A percentile compares a stretch with the other conserved stretches of the same genome.
phyloP scores from a whole-genome alignment of 495 filamentous ascomycete genomes.

The Aspergillus taichungensis region DNA sequence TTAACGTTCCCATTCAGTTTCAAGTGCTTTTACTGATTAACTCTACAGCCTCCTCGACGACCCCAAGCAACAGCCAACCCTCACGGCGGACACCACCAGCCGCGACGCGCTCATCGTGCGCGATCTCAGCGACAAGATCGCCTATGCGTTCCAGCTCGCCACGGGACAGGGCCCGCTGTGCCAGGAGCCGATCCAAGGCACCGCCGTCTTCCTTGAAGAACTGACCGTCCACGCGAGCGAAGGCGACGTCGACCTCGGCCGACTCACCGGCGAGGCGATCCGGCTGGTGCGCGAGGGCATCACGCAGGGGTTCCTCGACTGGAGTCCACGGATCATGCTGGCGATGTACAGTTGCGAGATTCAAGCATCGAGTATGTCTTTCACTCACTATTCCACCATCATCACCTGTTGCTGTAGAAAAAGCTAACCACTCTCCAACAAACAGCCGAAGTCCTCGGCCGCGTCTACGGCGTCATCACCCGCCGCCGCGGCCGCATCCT shows the following conservation, averaged over 20 bases:
- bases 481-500: constrained; percentile 83
- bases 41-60: constrained; percentile 29
- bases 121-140: constrained; percentile 82
- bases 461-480: constrained; percentile 88
- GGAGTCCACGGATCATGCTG: constrained; percentile 85
- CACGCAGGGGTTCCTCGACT: constrained; percentile 81
- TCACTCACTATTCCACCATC: background rate
- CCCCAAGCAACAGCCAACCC: constrained; percentile 22
- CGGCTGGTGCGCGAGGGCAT: constrained; percentile 80
- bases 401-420: background rate
- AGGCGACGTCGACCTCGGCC: constrained; percentile 65
- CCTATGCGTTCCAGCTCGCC: constrained; percentile 90
- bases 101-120: constrained; percentile 52
- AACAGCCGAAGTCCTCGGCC: constrained; percentile 82
- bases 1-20: background rate
- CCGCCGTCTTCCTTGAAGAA: constrained; percentile 86
- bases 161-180: constrained; percentile 85
- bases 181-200: constrained; percentile 85
- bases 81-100: constrained; percentile 17
- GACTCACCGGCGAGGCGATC: constrained; percentile 85
- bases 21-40: constrained; percentile 5
- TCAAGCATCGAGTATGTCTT: constrained; percentile 73
- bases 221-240: constrained; percentile 49
- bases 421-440: constrained; percentile 6
- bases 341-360: constrained; percentile 99